These are phyloP conservation scores for Penicillium sp. DNA, from an alignment of 2,329 filamentous ascomycete species.

Conservation along the genomic window DNA sequence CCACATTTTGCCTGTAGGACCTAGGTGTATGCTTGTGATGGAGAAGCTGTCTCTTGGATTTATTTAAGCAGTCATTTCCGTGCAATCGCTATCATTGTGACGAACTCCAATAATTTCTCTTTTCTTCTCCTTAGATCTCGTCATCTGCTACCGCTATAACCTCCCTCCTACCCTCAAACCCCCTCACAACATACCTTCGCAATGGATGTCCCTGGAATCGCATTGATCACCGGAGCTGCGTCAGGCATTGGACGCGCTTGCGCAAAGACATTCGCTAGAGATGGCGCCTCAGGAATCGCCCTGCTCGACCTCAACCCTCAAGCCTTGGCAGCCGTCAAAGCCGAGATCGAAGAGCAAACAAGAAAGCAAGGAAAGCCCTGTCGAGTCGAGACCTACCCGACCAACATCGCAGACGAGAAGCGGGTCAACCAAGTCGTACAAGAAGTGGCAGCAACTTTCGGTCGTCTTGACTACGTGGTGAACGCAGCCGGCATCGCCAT, in stretches of 20 bases:
- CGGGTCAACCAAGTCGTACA: constrained; percentile 14
- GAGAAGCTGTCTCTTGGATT: background rate
- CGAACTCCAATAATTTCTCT: background rate
- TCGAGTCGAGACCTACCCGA: constrained; percentile 13
- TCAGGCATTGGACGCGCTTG: constrained; percentile 21
- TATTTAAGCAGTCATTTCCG: background rate
- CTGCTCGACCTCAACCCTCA: constrained; percentile 15
- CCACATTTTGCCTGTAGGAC: constrained; percentile 4
- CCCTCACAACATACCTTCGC: background rate
- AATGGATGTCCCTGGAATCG: constrained; percentile 22
- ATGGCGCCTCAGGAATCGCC: constrained; percentile 18
- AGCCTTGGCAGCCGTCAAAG: constrained; percentile 11
- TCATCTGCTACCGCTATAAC: background rate
- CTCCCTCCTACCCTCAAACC: background rate
- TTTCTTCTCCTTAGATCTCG: background rate
- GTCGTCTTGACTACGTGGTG: constrained; percentile 19
- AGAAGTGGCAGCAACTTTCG: constrained; percentile 12
- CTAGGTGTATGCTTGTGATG: background rate
- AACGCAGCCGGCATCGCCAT: constrained; percentile 26
- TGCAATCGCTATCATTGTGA: background rate
- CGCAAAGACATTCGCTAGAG: constrained; percentile 14
- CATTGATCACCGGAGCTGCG: constrained; percentile 19
- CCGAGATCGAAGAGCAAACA: constrained; percentile 14
- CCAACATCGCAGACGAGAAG: constrained; percentile 15
- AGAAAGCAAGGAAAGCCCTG: background rate